Evolutionary conservation across 2,329 filamentous ascomycete genomes (phyloP).

Genomic region (Trichoderma aggressivum): DNA sequence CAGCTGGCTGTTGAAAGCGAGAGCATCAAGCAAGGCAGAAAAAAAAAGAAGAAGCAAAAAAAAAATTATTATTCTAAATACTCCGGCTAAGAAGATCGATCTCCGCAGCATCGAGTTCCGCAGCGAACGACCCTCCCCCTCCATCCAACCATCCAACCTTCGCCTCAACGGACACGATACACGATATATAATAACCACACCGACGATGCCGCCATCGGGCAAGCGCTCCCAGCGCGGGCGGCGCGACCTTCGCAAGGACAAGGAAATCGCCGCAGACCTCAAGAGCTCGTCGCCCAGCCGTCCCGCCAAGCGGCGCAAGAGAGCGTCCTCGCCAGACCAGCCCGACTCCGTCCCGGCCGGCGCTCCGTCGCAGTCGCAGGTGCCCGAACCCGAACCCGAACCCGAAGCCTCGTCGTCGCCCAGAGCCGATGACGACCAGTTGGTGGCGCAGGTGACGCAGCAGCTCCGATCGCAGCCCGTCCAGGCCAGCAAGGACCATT

Average conservation of each 20-base stretch:
- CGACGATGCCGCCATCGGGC: slow-evolving; percentile 35
- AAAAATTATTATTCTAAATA: slow-evolving; percentile 5
- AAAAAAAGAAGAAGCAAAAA: not conserved
- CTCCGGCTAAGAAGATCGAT: not conserved
- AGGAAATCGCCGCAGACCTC: slow-evolving; percentile 33
- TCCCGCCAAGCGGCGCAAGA: slow-evolving; percentile 63
- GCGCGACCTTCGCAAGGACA: slow-evolving; percentile 39
- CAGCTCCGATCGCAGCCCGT: slow-evolving; percentile 49
- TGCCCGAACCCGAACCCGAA: no score
- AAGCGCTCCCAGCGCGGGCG: slow-evolving; percentile 38
- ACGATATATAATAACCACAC: not conserved
- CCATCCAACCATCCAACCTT: not conserved
- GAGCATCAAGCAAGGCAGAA: not conserved
- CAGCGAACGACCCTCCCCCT: not conserved
- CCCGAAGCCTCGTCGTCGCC: slow-evolving; percentile 37
- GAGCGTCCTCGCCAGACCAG: slow-evolving; percentile 34
- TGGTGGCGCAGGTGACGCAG: slow-evolving; percentile 55
- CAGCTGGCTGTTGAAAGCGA: not conserved
- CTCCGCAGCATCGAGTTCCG: slow-evolving; percentile 13
- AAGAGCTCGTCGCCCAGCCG: slow-evolving; percentile 58
- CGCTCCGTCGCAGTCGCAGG: slow-evolving; percentile 31
- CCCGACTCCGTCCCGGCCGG: slow-evolving; percentile 21
- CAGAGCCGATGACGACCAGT: slow-evolving; percentile 51
- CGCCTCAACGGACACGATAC: not conserved
- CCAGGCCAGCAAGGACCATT: slow-evolving; percentile 59